A percentile compares a stretch with the other conserved stretches of the same genome.
Conservation (phyloP, 257 asterid genomes). For the Solanum habrochaites region DNA sequence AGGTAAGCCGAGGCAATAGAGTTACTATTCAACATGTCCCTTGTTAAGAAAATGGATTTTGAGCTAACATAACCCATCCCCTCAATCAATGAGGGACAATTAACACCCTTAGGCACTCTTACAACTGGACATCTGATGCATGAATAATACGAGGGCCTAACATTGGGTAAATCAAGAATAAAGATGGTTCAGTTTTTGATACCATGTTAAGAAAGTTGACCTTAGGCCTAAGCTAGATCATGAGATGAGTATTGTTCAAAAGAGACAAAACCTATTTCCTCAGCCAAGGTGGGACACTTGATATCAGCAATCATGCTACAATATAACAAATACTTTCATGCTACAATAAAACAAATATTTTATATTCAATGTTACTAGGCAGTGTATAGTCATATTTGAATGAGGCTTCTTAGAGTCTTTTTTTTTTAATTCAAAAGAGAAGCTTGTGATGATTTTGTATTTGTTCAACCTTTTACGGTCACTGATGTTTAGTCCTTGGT, state of each 20-base stretch:
- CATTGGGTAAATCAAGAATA: not conserved
- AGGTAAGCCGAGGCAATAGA: not conserved
- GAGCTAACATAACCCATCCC: not conserved
- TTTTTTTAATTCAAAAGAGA: not conserved
- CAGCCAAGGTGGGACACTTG: not conserved
- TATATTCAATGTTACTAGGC: not conserved
- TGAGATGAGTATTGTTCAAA: not conserved
- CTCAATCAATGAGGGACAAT: not conserved
- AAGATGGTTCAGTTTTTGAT: not conserved
- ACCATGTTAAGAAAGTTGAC: not conserved
- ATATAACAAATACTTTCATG: not conserved
- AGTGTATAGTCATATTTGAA: not conserved
- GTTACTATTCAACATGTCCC: not conserved
- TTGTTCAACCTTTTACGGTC: not conserved
- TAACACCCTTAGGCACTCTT: not conserved
- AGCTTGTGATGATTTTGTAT: not conserved
- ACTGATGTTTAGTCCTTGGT: not conserved
- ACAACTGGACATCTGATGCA: not conserved
- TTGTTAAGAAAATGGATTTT: not conserved
- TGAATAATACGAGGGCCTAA: not conserved
- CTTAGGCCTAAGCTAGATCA: not conserved
- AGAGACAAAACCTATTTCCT: not conserved
- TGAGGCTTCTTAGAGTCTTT: not conserved
- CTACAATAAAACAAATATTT: not conserved
- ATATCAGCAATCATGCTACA: not conserved